Conservation (phyloP, 1,139 yeast species). For the Kurtzmaniella quercitrusa region DNA sequence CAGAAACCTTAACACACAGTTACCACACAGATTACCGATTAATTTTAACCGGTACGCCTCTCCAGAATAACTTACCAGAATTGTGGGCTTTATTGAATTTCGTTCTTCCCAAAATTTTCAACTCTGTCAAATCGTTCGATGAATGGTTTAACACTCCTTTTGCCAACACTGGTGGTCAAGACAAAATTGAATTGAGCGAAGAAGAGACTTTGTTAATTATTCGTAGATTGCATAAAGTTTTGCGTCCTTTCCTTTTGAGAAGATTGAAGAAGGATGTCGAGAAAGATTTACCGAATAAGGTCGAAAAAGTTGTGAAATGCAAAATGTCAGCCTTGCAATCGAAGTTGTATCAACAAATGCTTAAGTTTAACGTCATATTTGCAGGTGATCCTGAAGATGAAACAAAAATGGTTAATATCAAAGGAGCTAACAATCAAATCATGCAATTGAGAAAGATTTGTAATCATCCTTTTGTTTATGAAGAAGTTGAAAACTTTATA, state of each 20-base stretch:
- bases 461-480: conserved; percentile 96
- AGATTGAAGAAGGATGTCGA: conserved; percentile 97
- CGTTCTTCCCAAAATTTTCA: conserved; percentile 75
- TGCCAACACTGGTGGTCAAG: conserved; percentile 79
- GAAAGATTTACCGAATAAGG: conserved; percentile 91
- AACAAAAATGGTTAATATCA: conserved; percentile 53
- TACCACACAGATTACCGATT: conserved; percentile 74
- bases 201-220: conserved; percentile 94
- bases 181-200: conserved; percentile 74
- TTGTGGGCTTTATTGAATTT: conserved; percentile 80
- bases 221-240: conserved; percentile 91
- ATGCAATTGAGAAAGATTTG: conserved; percentile 97
- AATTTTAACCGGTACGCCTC: conserved; percentile 83
- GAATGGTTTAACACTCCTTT: conserved; percentile 88
- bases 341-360: conserved; percentile 74
- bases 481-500: conserved; percentile 83
- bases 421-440: conserved; percentile 85
- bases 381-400: conserved; percentile 50
- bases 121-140: conserved; percentile 80
- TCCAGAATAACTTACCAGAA: conserved; percentile 81
- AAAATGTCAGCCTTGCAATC: conserved; percentile 86
- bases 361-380: conserved; percentile 63
- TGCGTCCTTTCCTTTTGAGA: conserved; percentile 90
- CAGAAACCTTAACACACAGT: conserved; percentile 65
- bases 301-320: conserved; percentile 92